A percentile compares a stretch with the other conserved stretches of the same genome.
Conservation (phyloP, 1,284 basidiomycete genomes). For the Chondrostereum purpureum region DNA sequence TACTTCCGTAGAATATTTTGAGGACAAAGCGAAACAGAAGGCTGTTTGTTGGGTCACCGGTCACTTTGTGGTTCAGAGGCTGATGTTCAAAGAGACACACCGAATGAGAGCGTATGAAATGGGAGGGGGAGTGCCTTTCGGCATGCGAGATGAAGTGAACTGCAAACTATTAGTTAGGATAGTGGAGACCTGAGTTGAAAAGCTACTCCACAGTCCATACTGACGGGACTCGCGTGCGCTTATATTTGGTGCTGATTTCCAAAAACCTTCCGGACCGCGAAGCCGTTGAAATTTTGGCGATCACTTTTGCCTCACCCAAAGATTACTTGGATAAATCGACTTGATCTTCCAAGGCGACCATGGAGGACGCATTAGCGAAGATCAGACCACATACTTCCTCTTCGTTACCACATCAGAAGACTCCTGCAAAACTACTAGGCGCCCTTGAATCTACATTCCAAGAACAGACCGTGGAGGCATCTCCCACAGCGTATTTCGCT, state of each 20-base stretch:
- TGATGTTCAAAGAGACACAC: constrained; percentile 35
- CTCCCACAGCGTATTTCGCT: constrained; percentile 85
- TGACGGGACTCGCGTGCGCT: too few relatives aligned
- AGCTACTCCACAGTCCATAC: too few relatives aligned
- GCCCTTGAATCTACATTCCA: constrained; percentile 88
- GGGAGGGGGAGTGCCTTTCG: constrained; percentile 44
- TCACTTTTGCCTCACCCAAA: not conserved
- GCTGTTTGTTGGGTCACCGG: too few relatives aligned
- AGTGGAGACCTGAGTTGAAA: too few relatives aligned
- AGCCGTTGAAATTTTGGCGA: not conserved
- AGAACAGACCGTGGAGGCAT: constrained; percentile 66
- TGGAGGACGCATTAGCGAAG: constrained; percentile 73
- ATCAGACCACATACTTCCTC: constrained; percentile 86
- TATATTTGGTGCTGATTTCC: not conserved
- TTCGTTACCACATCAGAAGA: constrained; percentile 80
- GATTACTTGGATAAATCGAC: not conserved
- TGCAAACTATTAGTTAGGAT: too few relatives aligned
- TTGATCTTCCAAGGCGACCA: too few relatives aligned
- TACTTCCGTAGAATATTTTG: constrained; percentile 82
- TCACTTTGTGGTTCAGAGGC: too few relatives aligned
- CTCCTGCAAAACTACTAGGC: constrained; percentile 82
- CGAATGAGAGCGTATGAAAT: constrained; percentile 67
- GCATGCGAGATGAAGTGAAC: constrained; percentile 27
- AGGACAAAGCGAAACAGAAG: constrained; percentile 72
- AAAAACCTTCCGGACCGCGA: too few relatives aligned